Percentiles rank a stretch among this genome's conserved stretches.
Evolutionary conservation across 2,329 filamentous ascomycete species (phyloP).

Genomic region (Trichophyton rubrum): DNA sequence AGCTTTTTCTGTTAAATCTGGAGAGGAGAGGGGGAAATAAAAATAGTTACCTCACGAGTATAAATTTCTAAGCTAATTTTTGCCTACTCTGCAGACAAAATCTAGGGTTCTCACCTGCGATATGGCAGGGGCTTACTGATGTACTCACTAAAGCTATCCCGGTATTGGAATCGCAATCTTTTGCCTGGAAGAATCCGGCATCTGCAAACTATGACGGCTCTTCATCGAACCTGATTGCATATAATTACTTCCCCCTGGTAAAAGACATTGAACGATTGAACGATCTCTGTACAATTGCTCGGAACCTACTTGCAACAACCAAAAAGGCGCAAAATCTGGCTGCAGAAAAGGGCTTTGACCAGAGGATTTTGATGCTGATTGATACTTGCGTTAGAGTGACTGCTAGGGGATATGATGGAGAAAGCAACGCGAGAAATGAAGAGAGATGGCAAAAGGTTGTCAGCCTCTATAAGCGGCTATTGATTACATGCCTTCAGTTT

Average conservation of each 20-base stretch:
- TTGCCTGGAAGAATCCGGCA: conserved; percentile 46
- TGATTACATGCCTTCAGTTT: conserved; percentile 55
- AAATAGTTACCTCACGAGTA: background rate
- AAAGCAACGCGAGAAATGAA: conserved; percentile 48
- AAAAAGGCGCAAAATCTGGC: conserved; percentile 52
- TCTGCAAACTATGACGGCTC: conserved; percentile 46
- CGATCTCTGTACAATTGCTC: conserved; percentile 48
- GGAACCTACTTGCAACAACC: conserved; percentile 50
- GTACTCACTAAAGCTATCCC: conserved; percentile 49
- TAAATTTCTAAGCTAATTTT: background rate
- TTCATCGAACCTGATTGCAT: conserved; percentile 49
- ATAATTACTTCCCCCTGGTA: conserved; percentile 45
- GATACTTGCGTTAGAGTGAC: conserved; percentile 54
- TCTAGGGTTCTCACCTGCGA: conserved; percentile 43
- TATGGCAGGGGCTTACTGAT: conserved; percentile 48
- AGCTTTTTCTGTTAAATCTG: background rate
- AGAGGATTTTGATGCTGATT: conserved; percentile 48
- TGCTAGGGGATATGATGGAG: conserved; percentile 51
- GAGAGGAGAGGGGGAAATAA: too few relatives aligned
- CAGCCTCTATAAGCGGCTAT: conserved; percentile 52
- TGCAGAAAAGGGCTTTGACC: conserved; percentile 47
- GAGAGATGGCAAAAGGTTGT: conserved; percentile 55
- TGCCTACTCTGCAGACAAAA: conserved; percentile 33
- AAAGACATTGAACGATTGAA: conserved; percentile 52
- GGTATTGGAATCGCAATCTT: conserved; percentile 49